Evolutionary conservation across 164 flowering plant species (phyloP).

Genomic region (Malania oleifera): DNA sequence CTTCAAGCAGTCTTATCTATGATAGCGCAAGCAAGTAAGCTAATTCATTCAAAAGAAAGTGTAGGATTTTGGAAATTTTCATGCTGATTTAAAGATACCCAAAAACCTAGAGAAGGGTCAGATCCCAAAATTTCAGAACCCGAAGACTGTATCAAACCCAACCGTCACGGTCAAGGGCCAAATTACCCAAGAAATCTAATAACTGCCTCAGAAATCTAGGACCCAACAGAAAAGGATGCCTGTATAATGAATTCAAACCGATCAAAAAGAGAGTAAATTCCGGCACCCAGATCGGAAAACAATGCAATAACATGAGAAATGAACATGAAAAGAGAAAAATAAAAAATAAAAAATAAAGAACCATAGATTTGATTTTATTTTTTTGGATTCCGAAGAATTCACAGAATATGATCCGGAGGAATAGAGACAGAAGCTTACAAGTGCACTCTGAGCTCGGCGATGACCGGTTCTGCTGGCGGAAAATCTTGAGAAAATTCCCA

Average conservation of each 20-base stretch:
- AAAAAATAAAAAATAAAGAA: background rate
- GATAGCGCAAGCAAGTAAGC: no score
- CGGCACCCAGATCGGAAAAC: background rate
- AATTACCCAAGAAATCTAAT: background rate
- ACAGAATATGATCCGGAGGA: no score
- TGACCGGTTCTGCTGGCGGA: slow-evolving; percentile 48
- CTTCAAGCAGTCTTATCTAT: no score
- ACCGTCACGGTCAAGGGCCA: background rate
- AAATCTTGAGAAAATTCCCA: slow-evolving; percentile 80
- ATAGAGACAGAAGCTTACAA: slow-evolving; percentile 34
- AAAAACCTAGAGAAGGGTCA: background rate
- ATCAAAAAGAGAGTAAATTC: no score
- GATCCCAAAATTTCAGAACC: slow-evolving; percentile 1
- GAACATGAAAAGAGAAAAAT: slow-evolving; percentile 3
- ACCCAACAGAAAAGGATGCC: no score
- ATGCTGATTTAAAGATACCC: no score
- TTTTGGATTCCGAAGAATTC: background rate
- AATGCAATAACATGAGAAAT: background rate
- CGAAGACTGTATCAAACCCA: slow-evolving; percentile 10
- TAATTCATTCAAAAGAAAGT: no score
- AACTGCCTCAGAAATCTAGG: background rate
- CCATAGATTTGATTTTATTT: background rate
- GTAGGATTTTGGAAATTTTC: no score
- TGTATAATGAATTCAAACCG: no score
- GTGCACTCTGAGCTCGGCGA: slow-evolving; percentile 71